Base-by-base conservation (phyloP, 2,329 filamentous ascomycete species). In the Aspergillus sp. region DNA sequence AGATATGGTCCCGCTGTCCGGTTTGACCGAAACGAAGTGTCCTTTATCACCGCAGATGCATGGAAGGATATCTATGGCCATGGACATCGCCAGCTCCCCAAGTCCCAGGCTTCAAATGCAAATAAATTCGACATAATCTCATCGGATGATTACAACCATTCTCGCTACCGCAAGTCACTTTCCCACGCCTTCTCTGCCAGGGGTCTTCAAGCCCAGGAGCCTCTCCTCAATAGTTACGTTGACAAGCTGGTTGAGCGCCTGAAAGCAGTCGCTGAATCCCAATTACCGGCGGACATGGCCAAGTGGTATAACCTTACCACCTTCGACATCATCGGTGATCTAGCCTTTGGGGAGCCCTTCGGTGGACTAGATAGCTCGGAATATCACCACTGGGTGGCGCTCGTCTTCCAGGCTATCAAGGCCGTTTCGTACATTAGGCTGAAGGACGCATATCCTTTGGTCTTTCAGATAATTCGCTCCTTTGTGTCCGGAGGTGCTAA, bases 21-120 rank as follows among this genome's bases (percentile, higher is more conserved):
- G 2, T 71, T 76, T n/a, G 66, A 68, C 1, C 78, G 78, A 0
- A 69, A 71, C 36, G 68, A 77, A 30, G 62, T 80, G 4, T 74
- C 68, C n/a, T 76, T 74, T 58, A 66, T 66, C 18, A 60, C 55
- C 24, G 58, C 64, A 8, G 52, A 64, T 5, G 68, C 67, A 20
- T 75, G 69, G 70, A 71, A 70, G 48, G 70, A 70, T 11, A 74
- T 76, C 8, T 18, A 17, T 11, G 22, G 65, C 65, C 22, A 32
- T 32, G 34, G 22, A 4, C 34, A 26, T 18, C 20, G 8, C 8
- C 34, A 41, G 13, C 12, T 32, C 3, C 9, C 38, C 22, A 42
- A 51, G 39, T 11, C 8, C 9, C 9, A 7, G 11, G 9, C 2
- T 17, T 22, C 38, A 30, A 17, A 11, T 6, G 22, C 15, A 2